Evolutionary conservation across 2,329 filamentous ascomycete species (phyloP).

Genomic region (Thelonectria discophora): DNA sequence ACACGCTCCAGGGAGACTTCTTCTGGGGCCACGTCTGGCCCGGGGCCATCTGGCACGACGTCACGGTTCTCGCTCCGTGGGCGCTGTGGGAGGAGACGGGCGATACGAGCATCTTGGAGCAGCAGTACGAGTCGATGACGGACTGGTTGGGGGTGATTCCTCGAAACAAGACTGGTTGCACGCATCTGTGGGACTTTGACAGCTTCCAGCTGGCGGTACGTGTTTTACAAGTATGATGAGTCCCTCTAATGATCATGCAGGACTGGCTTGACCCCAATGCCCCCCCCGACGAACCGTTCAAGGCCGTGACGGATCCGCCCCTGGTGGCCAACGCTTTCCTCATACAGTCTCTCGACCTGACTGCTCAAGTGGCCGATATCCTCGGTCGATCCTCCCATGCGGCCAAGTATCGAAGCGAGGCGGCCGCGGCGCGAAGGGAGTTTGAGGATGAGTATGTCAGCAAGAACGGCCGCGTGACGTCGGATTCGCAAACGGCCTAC

Average conservation of each 20-base stretch:
- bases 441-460: constrained; percentile 38
- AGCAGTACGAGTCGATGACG: constrained; percentile 52
- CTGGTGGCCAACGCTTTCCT: constrained; percentile 59
- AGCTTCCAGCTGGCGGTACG: constrained; percentile 35
- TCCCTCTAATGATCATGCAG: constrained; percentile 38
- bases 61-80: constrained; percentile 52
- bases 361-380: constrained; percentile 46
- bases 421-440: constrained; percentile 25
- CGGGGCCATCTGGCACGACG: constrained; percentile 55
- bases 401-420: constrained; percentile 25
- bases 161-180: constrained; percentile 46
- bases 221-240: not conserved
- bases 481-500: constrained; percentile 38
- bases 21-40: constrained; percentile 36
- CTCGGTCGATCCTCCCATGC: constrained; percentile 41
- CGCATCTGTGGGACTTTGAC: constrained; percentile 50
- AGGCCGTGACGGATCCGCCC: constrained; percentile 50
- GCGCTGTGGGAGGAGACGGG: constrained; percentile 51
- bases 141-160: constrained; percentile 49
- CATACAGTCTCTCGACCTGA: constrained; percentile 52
- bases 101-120: constrained; percentile 48
- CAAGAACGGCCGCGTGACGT: constrained; percentile 30
- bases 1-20: constrained; percentile 13
- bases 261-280: constrained; percentile 61
- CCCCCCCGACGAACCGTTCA: constrained; percentile 50